Evolutionary conservation across 1,139 yeast species (phyloP).

Genomic region (Cylindricascospora bacillispora): DNA sequence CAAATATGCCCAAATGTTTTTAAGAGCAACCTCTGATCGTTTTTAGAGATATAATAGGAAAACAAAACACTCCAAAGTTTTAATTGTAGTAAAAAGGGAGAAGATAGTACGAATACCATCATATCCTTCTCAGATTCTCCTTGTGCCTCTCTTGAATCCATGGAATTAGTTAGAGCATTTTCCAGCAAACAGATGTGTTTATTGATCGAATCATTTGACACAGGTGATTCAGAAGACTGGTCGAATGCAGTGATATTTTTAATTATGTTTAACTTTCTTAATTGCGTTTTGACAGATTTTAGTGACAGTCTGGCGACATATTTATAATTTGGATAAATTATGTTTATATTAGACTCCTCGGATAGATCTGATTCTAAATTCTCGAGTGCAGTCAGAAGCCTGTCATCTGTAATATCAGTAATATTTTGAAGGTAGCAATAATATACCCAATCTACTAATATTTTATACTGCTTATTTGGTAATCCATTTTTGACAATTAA

Average conservation of each 20-base stretch:
- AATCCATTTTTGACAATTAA: constrained; percentile 15
- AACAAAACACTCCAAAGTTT: constrained; percentile 69
- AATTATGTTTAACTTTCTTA: constrained; percentile 30
- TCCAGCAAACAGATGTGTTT: not conserved
- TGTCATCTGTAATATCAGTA: constrained; percentile 21
- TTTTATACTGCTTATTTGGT: constrained; percentile 6
- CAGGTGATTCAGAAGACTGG: constrained; percentile 4
- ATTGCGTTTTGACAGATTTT: constrained; percentile 41
- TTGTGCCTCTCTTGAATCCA: not conserved
- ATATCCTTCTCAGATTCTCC: constrained; percentile 34
- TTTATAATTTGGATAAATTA: constrained; percentile 35
- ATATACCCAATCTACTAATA: constrained; percentile 32
- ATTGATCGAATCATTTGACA: constrained; percentile 13
- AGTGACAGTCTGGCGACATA: not conserved
- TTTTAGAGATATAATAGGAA: constrained; percentile 39
- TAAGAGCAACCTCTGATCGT: constrained; percentile 32
- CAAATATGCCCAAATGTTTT: constrained; percentile 46
- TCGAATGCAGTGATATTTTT: constrained; percentile 25
- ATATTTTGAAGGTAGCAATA: constrained; percentile 29
- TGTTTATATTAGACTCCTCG: too few species aligned
- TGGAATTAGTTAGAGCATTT: not conserved
- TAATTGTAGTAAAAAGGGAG: constrained; percentile 56
- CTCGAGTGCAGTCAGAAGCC: too few species aligned
- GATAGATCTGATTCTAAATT: too few species aligned
- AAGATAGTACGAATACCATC: constrained; percentile 41